Percentiles rank a stretch among this genome's conserved stretches.
Conservation (phyloP, 2,329 filamentous ascomycete species). For the Colletotrichum siamense region DNA sequence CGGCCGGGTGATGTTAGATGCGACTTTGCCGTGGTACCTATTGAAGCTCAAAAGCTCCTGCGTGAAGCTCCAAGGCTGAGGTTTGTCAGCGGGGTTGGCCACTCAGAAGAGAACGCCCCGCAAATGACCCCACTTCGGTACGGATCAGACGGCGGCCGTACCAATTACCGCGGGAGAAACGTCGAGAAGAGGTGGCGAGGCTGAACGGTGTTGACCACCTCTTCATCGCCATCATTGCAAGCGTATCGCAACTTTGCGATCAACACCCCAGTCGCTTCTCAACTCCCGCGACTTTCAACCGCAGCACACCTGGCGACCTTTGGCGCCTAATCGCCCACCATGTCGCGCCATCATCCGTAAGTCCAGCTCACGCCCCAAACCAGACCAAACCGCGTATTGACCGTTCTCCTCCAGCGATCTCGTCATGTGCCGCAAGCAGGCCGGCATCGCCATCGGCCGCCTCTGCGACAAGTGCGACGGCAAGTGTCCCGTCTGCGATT, state of each 20-base stretch:
- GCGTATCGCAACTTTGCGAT: not conserved
- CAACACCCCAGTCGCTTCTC: not conserved
- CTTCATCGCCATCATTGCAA: not conserved
- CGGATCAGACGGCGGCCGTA: conserved; percentile 1
- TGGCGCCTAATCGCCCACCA: conserved; percentile 42
- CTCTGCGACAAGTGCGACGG: conserved; percentile 99
- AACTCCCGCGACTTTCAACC: not conserved
- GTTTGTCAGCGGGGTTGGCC: conserved; percentile 20
- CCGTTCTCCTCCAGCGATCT: conserved; percentile 69
- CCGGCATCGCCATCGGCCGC: conserved; percentile 96
- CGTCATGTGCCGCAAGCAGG: conserved; percentile 99
- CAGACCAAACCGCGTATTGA: conserved; percentile 31
- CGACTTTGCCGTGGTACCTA: not conserved
- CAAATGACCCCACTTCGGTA: not conserved
- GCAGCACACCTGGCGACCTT: not conserved
- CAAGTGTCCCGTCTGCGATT: conserved; percentile 99
- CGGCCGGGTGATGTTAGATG: not conserved
- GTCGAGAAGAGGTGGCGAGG: conserved; percentile 40
- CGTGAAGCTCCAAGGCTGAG: conserved; percentile 17
- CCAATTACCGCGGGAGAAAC: conserved; percentile 15
- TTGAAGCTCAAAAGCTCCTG: not conserved
- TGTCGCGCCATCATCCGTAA: conserved; percentile 95
- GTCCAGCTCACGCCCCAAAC: conserved; percentile 34
- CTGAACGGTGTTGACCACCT: conserved; percentile 43
- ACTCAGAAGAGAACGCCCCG: not conserved